Evolutionary conservation across 192 early-diverging fungal species (phyloP), one percentile per base, ranked within the genome.

Genomic region (Coemansia sp.): DNA sequence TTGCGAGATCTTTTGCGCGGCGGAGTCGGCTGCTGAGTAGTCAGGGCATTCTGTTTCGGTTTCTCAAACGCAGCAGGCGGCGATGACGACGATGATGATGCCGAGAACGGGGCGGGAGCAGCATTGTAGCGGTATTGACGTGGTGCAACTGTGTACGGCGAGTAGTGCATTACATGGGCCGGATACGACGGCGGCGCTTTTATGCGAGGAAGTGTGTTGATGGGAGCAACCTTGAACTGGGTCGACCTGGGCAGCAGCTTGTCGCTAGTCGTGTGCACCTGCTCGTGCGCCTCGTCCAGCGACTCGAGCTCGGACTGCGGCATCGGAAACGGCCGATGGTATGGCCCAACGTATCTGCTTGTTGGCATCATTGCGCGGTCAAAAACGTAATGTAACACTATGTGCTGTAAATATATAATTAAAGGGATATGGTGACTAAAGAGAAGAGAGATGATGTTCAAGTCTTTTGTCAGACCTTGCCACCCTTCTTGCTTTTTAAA

Each of bases 1-100:
- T 79, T 62, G 4, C 76, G 55, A 32, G 76, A 79, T n/a, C 76
- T 54, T 56, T 79, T 79, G 57, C 70, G 76, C n/a, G 69, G 25
- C 22, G 66, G 49, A 38, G 35, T 53, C 3, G 43, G 19, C 49
- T 61, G 65, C 39, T 23, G 39, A 22, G 17, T 0, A 12, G 39
- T 4, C 32, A 29, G 6, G 0, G 32, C 32, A 7, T 35, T 35
- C 32, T 35, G 32, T 8, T 35, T 35, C 8, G 32, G 32, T 8
- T 35, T 35, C 32, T 35, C 32, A 35, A 35, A 35, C 6, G 41
- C 21, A 19, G 43, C 58, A 12, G 64, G 56, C 12, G 65, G 56
- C 48, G 65, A 51, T 10, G 65, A 66, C 1, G 65, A 37, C 19
- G 65, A 66, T 14, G 65, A 51, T 4, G 59, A 53, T 14, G 65